phyloP scores from a whole-genome alignment of 345 rosid species.

The Hibiscus tridactylites region DNA sequence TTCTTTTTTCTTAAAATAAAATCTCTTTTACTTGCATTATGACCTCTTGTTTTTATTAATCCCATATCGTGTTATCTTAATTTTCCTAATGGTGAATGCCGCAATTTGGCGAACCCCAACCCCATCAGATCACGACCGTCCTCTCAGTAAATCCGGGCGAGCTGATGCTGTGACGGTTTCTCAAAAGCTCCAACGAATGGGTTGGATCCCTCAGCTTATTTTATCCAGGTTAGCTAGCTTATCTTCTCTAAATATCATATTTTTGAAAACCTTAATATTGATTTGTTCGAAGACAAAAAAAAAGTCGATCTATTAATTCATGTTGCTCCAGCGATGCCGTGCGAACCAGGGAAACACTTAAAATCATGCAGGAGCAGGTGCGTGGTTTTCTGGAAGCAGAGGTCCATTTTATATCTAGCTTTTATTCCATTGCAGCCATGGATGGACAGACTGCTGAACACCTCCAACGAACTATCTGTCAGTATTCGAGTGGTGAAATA shows the following conservation, averaged over 20 bases:
- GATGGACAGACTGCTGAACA: conserved; percentile 96
- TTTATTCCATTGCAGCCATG: conserved; percentile 94
- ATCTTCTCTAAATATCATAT: background rate
- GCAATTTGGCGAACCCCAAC: background rate
- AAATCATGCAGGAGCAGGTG: conserved; percentile 83
- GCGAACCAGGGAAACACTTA: conserved; percentile 69
- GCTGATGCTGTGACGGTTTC: conserved; percentile 62
- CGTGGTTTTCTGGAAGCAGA: conserved; percentile 57
- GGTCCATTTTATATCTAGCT: conserved; percentile 80
- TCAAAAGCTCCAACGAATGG: conserved; percentile 54
- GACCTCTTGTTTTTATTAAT: background rate
- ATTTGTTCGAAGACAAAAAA: background rate
- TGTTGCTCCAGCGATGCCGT: conserved; percentile 58
- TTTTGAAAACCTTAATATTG: background rate
- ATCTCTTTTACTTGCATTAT: background rate
- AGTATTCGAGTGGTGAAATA: conserved; percentile 55
- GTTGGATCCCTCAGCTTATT: conserved; percentile 88
- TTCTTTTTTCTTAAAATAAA: conserved; percentile 3
- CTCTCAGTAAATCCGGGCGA: conserved; percentile 56
- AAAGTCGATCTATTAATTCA: background rate
- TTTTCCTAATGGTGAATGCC: background rate
- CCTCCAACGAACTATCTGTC: conserved; percentile 62
- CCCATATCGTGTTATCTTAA: background rate
- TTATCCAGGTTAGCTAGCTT: conserved; percentile 45
- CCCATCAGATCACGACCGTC: conserved; percentile 77